Conservation (phyloP, 1,284 basidiomycete genomes). For the Phellopilus nigrolimitatus region DNA sequence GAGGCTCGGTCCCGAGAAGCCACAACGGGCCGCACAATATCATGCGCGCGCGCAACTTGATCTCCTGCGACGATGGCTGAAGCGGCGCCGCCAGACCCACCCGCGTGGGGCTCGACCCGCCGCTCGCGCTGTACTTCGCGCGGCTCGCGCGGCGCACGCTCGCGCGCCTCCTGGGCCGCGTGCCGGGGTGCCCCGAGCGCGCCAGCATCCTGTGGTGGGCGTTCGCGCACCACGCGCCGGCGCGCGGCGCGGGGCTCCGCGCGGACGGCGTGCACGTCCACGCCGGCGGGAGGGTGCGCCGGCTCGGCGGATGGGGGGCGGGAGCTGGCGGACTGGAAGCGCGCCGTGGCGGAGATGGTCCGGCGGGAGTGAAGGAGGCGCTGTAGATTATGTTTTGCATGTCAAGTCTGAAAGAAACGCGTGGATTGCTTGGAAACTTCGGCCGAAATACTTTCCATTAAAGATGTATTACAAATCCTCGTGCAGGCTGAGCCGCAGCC, state of each 20-base stretch:
- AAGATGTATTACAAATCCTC: too few species aligned
- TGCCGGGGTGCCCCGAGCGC: constrained; percentile 48
- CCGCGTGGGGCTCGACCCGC: constrained; percentile 65
- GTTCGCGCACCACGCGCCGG: constrained; percentile 37
- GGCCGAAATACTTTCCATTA: too few species aligned
- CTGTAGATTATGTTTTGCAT: too few species aligned
- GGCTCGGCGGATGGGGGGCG: constrained; percentile 41
- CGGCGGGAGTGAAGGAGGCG: not conserved
- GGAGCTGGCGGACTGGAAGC: constrained; percentile 33
- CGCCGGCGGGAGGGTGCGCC: too few species aligned
- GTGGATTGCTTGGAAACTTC: too few species aligned
- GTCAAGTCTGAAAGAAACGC: too few species aligned
- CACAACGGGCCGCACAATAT: too few species aligned
- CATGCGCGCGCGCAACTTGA: too few species aligned
- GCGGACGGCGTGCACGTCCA: constrained; percentile 31
- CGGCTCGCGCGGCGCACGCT: constrained; percentile 50
- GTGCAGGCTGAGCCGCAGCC: too few species aligned
- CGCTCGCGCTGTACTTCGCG: constrained; percentile 52
- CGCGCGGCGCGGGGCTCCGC: constrained; percentile 29
- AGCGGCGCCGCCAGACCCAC: too few species aligned
- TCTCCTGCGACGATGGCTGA: too few species aligned
- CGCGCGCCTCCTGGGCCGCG: constrained; percentile 43
- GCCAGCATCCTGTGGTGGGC: constrained; percentile 58
- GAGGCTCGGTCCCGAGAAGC: too few species aligned
- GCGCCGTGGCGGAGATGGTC: constrained; percentile 32